Conservation (phyloP, 2,329 filamentous ascomycete species). For the Colletotrichum sp. region DNA sequence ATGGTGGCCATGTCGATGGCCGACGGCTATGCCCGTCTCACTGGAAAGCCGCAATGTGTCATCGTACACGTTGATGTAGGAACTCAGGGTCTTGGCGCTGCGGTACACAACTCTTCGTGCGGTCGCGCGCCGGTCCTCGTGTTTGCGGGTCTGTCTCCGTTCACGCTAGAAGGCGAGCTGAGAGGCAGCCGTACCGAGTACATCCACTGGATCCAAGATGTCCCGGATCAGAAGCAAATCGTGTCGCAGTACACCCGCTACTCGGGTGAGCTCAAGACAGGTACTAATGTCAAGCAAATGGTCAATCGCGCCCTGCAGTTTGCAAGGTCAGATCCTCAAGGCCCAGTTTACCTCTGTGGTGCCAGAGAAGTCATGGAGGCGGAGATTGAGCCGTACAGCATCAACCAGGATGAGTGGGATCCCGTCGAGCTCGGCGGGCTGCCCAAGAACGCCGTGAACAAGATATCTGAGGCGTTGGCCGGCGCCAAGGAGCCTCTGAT, state of each 20-base stretch:
- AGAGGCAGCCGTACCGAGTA: constrained; percentile 74
- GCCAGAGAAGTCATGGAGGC: constrained; percentile 82
- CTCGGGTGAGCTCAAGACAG: constrained; percentile 76
- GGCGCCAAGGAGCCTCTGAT: constrained; percentile 70
- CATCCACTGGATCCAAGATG: constrained; percentile 81
- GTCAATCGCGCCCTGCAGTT: constrained; percentile 80
- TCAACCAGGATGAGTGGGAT: constrained; percentile 74
- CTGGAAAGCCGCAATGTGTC: constrained; percentile 71
- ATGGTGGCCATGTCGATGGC: constrained; percentile 82
- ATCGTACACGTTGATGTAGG: constrained; percentile 78
- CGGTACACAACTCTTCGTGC: constrained; percentile 74
- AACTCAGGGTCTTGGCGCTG: constrained; percentile 73
- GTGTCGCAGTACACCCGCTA: constrained; percentile 81
- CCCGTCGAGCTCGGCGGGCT: constrained; percentile 70
- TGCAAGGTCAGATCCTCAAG: constrained; percentile 72
- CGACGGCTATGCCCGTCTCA: constrained; percentile 72
- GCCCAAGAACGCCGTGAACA: constrained; percentile 53
- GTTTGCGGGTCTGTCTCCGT: constrained; percentile 74
- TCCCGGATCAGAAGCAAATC: constrained; percentile 76
- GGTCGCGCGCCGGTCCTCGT: constrained; percentile 74
- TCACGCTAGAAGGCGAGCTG: constrained; percentile 74
- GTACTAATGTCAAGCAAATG: constrained; percentile 81
- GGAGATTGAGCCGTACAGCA: constrained; percentile 73
- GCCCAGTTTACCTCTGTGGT: constrained; percentile 75
- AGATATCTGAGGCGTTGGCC: constrained; percentile 67